A percentile compares a stretch with the other conserved stretches of the same genome.
Conservation (phyloP, 1,139 yeast genomes). For the Kodamaea sp. region DNA sequence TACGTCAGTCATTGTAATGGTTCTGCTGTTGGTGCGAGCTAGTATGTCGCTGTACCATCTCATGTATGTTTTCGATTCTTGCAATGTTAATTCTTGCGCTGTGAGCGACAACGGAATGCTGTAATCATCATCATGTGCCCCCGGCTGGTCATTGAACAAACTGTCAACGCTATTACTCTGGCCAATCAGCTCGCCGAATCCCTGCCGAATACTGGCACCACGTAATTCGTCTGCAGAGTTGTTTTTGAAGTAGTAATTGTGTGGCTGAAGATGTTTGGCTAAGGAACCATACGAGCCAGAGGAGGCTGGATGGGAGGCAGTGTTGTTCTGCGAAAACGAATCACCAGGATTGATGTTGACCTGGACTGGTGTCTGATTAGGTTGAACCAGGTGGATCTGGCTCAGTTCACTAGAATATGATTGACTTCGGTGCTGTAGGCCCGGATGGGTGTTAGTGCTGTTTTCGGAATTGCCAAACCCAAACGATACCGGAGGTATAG, state of each 20-base stretch:
- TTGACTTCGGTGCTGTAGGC: neutral
- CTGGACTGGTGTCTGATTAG: neutral
- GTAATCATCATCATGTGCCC: slow-evolving; percentile 8
- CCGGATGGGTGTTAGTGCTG: neutral
- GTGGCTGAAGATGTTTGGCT: slow-evolving; percentile 4
- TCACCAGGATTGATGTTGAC: neutral
- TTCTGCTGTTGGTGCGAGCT: slow-evolving; percentile 54
- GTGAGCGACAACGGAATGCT: slow-evolving; percentile 62
- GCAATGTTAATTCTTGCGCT: slow-evolving; percentile 58
- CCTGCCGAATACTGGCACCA: slow-evolving; percentile 5
- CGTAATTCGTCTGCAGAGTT: slow-evolving; percentile 15
- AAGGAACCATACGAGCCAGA: neutral
- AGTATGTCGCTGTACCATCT: slow-evolving; percentile 77
- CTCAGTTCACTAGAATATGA: neutral
- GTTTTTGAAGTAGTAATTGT: slow-evolving; percentile 8
- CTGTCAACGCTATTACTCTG: slow-evolving; percentile 8
- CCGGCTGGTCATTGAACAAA: slow-evolving; percentile 1
- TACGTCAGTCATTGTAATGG: slow-evolving; percentile 62
- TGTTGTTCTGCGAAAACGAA: slow-evolving; percentile 1
- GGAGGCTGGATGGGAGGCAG: neutral
- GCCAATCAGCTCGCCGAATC: neutral
- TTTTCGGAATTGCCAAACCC: slow-evolving; percentile 16
- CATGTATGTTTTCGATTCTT: slow-evolving; percentile 70
- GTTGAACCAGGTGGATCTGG: neutral
- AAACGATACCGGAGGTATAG: slow-evolving; percentile 39